Conservation (phyloP, 2,329 filamentous ascomycete genomes). For the Trichoderma aggressivum region DNA sequence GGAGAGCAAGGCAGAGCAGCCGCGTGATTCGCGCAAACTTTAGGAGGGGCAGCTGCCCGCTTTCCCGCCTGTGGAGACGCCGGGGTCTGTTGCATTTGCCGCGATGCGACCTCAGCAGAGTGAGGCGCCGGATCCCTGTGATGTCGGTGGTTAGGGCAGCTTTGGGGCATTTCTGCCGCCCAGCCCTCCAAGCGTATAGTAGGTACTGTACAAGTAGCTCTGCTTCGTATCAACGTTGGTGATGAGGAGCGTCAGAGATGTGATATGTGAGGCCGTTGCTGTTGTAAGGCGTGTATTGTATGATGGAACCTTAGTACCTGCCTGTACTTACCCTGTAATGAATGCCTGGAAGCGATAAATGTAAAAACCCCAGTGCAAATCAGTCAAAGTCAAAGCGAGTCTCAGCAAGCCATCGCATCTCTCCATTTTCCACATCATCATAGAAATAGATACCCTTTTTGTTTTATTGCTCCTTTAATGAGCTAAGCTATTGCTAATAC, state of each 20-base stretch:
- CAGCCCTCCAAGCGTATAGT: not conserved
- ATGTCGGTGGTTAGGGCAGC: slow-evolving; percentile 5
- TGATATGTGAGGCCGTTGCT: not conserved
- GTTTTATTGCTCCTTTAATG: not conserved
- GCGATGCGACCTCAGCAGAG: not conserved
- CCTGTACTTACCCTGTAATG: not conserved
- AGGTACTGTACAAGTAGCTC: not conserved
- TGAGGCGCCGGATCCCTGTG: slow-evolving; percentile 4
- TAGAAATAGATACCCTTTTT: not conserved
- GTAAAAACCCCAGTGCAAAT: not conserved
- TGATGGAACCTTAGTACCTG: too few relatives aligned
- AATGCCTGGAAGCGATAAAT: too few relatives aligned
- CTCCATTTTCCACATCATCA: not conserved
- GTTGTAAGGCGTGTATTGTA: not conserved
- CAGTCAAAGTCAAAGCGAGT: not conserved
- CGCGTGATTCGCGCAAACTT: slow-evolving; percentile 20
- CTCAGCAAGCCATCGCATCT: not conserved
- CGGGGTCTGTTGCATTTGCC: slow-evolving; percentile 3
- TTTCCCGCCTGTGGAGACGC: slow-evolving; percentile 16
- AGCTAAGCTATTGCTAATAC: not conserved
- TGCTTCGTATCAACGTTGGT: not conserved
- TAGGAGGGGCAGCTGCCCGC: slow-evolving; percentile 19
- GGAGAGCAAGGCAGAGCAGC: slow-evolving; percentile 15
- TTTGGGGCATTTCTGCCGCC: slow-evolving; percentile 11
- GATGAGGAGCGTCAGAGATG: not conserved